These are phyloP conservation scores for Stylonectria norvegica DNA, from an alignment of 2,329 filamentous ascomycete genomes.

Conservation along the genomic window DNA sequence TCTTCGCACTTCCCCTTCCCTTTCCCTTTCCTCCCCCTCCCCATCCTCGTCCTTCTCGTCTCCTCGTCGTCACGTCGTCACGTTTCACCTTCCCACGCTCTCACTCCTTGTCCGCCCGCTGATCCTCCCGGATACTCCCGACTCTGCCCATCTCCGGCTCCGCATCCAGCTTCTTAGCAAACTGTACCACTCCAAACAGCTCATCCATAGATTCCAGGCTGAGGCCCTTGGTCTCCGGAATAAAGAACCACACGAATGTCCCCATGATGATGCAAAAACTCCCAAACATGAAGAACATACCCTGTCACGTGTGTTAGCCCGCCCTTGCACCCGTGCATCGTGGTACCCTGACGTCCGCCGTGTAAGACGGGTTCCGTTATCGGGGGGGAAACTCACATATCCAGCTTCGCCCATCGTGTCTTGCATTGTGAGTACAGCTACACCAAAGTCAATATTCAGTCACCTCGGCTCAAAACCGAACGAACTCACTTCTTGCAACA, in stretches of 20 bases:
- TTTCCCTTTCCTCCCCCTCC: too few species aligned
- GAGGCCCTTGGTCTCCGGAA: conserved; percentile 68
- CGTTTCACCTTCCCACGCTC: too few species aligned
- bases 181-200: conserved; percentile 58
- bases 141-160: conserved; percentile 29
- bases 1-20: too few species aligned
- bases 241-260: conserved; percentile 62
- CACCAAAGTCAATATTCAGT: not conserved
- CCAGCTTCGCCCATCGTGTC: conserved; percentile 44
- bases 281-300: conserved; percentile 67
- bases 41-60: too few species aligned
- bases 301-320: conserved; percentile 30
- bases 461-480: not conserved
- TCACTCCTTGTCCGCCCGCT: conserved; percentile 7
- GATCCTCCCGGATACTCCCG: conserved; percentile 28
- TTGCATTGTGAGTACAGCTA: conserved; percentile 64
- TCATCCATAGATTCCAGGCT: conserved; percentile 64
- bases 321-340: too few species aligned
- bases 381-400: conserved; percentile 32
- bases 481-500: conserved; percentile 52
- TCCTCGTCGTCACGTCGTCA: too few species aligned
- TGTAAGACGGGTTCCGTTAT: not conserved
- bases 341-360: too few species aligned
- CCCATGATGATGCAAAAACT: conserved; percentile 64
- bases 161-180: conserved; percentile 28